phyloP scores from a whole-genome alignment of 768 basidiomycete species.

The Auricularia sp. region DNA sequence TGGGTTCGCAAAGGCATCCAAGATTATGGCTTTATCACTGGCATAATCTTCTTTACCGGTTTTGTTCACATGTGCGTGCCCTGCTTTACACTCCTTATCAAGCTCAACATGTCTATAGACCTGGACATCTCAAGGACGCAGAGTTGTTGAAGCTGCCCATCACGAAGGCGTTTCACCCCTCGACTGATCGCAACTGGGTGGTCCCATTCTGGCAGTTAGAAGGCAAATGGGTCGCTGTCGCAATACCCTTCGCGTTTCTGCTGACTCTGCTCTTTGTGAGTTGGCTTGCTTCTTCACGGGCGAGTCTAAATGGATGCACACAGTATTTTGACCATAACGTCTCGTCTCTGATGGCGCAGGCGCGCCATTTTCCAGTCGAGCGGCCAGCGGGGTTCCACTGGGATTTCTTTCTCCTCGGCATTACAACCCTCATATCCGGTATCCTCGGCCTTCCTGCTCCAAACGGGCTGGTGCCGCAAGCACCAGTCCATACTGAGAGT shows the following conservation, averaged over 20 bases:
- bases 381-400: conserved; percentile 22
- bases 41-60: conserved; percentile 19
- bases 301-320: background rate
- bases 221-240: conserved; percentile 31
- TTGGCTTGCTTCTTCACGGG: background rate
- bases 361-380: conserved; percentile 30
- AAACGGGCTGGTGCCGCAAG: conserved; percentile 36
- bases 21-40: conserved; percentile 19
- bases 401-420: conserved; percentile 33
- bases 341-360: conserved; percentile 33
- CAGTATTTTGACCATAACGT: conserved; percentile 32
- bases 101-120: conserved; percentile 3
- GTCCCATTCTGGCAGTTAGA: conserved; percentile 32
- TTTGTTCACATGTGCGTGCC: conserved; percentile 15
- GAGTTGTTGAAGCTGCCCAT: conserved; percentile 21
- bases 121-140: conserved; percentile 29
- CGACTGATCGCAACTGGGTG: conserved; percentile 27
- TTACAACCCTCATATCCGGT: conserved; percentile 30
- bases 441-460: conserved; percentile 22
- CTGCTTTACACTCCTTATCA: too few species aligned
- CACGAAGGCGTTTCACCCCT: conserved; percentile 18
- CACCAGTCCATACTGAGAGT: conserved; percentile 28
- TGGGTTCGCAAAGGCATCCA: background rate
- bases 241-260: conserved; percentile 33
- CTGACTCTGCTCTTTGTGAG: conserved; percentile 29